Percentiles rank a stretch among this genome's conserved stretches.
Evolutionary conservation across 306 rosid genomes (phyloP).

Genomic region (Prunus kanzakura): DNA sequence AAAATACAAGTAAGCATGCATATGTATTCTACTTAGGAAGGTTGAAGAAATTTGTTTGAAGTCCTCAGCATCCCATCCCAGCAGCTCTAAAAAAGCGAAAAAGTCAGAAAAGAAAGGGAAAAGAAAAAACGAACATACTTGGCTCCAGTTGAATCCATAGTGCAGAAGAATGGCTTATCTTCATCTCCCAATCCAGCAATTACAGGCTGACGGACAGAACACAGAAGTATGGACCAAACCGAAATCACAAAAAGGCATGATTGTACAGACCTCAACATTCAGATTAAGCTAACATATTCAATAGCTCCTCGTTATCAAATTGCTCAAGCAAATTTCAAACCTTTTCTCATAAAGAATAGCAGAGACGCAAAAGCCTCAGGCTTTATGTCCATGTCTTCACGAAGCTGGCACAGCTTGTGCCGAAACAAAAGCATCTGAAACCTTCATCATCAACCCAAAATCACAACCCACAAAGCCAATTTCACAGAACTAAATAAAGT

Average conservation of each 20-base stretch:
- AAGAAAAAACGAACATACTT: conserved; percentile 58
- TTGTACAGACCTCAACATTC: not conserved
- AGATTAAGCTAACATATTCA: not conserved
- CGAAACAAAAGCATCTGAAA: conserved; percentile 77
- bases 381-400: conserved; percentile 89
- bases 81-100: not conserved
- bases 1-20: not conserved
- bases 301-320: not conserved
- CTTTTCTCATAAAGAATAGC: conserved; percentile 85
- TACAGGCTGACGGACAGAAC: conserved; percentile 63
- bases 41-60: not conserved
- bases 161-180: conserved; percentile 88
- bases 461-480: not conserved
- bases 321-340: conserved; percentile 25
- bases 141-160: conserved; percentile 94
- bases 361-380: conserved; percentile 93
- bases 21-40: not conserved
- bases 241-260: conserved; percentile 16
- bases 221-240: conserved; percentile 87
- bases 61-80: not conserved
- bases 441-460: conserved; percentile 27
- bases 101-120: not conserved
- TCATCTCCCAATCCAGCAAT: conserved; percentile 92
- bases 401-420: conserved; percentile 84
- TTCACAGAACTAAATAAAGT: no score